Base-by-base conservation (phyloP, 169 alveolate genomes). In the Theileria equi region DNA sequence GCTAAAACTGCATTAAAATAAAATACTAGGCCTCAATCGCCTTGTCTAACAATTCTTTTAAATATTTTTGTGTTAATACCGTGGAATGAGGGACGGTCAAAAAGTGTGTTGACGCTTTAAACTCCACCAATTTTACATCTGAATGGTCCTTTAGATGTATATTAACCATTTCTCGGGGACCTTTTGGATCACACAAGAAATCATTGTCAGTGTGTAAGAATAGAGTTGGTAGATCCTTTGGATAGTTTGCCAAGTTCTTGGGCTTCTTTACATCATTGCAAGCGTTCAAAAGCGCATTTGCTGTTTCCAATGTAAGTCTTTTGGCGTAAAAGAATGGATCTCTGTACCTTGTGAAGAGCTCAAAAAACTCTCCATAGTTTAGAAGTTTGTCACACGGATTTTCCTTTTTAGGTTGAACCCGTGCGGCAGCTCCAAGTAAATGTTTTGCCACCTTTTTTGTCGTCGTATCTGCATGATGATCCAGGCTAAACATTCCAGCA, bases 401-500 rank as follows among this genome's bases (percentile, higher is more conserved):
- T 11, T 28, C 17, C 1, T 31, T 10, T 16, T 48, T 53, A 3
- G 48, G 48, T 6, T 1, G 13, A 6, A 53, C 4, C 23, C 6
- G 1, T 7, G 63, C 63, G 11, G 6, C 32, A 31, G 36, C 3
- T 11, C 6, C 8, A 1, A 53, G 10, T 2, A 53, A 28, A 13
- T 3, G 2, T 7, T 5, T 3, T 13, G 2, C 17, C 5, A 16
- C 4, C 7, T 13, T 53, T 5, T 17, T 19, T 5, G 8, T n/a
- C n/a, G n/a, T n/a, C n/a, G n/a, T 16, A 1, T 16, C 38, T 25
- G 36, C 1, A 23, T 59, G 13, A 7, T 2, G 10, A 6, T 77
- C 80, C 0, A 84, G 64, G 36, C 80, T 72, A 3, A 73, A 52
- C 91, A 84, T 84, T 0, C 87, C 87, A 5, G 89, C 91, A 40